These are phyloP conservation scores for Aegilops umbellulata DNA, from an alignment of 176 grass and related monocot species.

Conservation along the genomic window DNA sequence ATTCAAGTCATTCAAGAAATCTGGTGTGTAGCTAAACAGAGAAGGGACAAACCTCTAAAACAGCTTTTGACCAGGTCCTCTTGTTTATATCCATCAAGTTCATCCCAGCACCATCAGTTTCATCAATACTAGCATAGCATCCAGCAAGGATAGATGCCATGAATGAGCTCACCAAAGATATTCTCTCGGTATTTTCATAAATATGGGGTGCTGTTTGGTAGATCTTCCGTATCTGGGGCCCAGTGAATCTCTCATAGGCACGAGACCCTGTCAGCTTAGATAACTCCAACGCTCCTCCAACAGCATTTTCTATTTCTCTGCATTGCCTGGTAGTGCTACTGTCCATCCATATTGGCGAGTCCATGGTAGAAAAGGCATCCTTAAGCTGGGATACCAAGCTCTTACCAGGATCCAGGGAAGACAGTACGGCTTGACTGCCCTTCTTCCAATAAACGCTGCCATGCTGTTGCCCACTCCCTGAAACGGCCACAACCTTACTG, in stretches of 20 bases:
- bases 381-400: conserved; percentile 56
- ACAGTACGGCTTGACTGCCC: conserved; percentile 42
- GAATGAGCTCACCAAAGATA: conserved; percentile 96
- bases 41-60: conserved; percentile 67
- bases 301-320: conserved; percentile 88
- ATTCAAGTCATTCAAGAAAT: conserved; percentile 11
- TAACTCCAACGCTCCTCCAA: conserved; percentile 83
- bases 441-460: conserved; percentile 99
- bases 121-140: conserved; percentile 88
- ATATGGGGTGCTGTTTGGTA: conserved; percentile 45
- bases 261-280: conserved; percentile 85
- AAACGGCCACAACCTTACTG: conserved; percentile 58
- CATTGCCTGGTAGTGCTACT: conserved; percentile 90
- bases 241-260: conserved; percentile 90
- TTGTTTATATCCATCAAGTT: conserved; percentile 98
- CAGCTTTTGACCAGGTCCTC: conserved; percentile 68
- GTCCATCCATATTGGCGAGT: conserved; percentile 99
- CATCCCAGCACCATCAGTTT: conserved; percentile 96
- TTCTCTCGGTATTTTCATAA: conserved; percentile 80
- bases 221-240: conserved; percentile 86
- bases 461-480: conserved; percentile 93
- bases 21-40: not conserved
- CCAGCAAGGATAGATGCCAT: conserved; percentile 85
- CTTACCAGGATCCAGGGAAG: conserved; percentile 71
- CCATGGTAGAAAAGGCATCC: conserved; percentile 70